Evolutionary conservation across 495 filamentous ascomycete genomes (phyloP), one percentile per base, ranked within the genome.

Genomic region (Lophium mytilinum): DNA sequence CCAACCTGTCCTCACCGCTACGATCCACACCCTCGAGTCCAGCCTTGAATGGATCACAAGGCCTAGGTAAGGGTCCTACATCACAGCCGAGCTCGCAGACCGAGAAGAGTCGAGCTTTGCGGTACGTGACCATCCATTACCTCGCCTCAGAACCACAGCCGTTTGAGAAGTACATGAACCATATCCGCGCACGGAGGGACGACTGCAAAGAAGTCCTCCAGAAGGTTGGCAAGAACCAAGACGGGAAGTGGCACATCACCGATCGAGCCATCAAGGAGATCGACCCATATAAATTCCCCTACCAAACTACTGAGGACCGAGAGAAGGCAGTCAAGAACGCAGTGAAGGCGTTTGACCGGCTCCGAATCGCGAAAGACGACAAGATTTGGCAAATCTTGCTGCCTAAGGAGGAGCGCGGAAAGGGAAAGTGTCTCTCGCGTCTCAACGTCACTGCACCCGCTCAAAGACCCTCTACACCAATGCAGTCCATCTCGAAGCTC

Each of bases 241-340:
- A 66, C 14, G 64, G 65, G 12, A 59, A 63, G 37, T 73, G 70
- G 70, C 51, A 65, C 45, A 59, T 73, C 15, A 52, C 39, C 2
- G 88, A 88, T 66, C 82, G 80, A 58, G 75, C 76, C 41, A 95
- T 84, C 76, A 89, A 86, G 63, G 90, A 95, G 55, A 75, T 96
- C 33, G 86, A 95, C 66, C 79, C 89, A 15, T 95, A 84, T 79
- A 80, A 80, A 12, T 93, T 89, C 46, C 14, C 54, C 0, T 65
- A 58, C 50, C 56, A 53, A 18, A 48, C 5, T 17, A 30, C 14
- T 5, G 80, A 83, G 35, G 86, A 91, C 61, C 83, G 90, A 24
- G 76, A 90, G 64, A 76, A 77, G 11, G 90, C 88, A 11, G 91
- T 95, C 68, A 83, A 92, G 63, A 88, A 87, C 65, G 88, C 89